Evolutionary conservation across 2,329 filamentous ascomycete species (phyloP).

Genomic region (Gaeumannomyces tritici): DNA sequence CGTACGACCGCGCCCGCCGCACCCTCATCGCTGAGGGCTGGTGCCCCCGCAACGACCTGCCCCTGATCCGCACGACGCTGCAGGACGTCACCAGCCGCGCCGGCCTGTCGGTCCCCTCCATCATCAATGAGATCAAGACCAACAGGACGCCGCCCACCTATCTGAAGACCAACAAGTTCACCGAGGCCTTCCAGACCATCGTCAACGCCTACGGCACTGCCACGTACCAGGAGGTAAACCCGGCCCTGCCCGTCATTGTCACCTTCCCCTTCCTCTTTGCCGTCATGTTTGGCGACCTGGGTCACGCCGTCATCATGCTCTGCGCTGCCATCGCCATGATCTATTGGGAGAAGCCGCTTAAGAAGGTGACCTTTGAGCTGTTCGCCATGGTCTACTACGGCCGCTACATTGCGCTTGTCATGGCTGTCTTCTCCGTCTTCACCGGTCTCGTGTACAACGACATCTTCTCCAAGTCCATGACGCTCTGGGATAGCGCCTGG

Average conservation of each 20-base stretch:
- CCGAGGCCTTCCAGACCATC: slow-evolving; percentile 95
- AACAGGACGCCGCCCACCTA: slow-evolving; percentile 97
- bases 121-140: slow-evolving; percentile 94
- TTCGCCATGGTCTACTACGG: slow-evolving; percentile 99
- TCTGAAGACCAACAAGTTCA: slow-evolving; percentile 97
- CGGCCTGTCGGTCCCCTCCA: slow-evolving; percentile 92
- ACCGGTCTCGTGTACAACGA: slow-evolving; percentile 98
- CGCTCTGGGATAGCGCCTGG: slow-evolving; percentile 85
- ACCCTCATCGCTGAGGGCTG: slow-evolving; percentile 96
- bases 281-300: slow-evolving; percentile 99
- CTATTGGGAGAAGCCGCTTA: slow-evolving; percentile 85
- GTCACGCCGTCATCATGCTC: slow-evolving; percentile 86
- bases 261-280: slow-evolving; percentile 99
- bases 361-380: slow-evolving; percentile 87
- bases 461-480: slow-evolving; percentile 87
- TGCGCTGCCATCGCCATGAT: slow-evolving; percentile 83
- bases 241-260: slow-evolving; percentile 86
- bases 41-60: slow-evolving; percentile 86
- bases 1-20: slow-evolving; percentile 89
- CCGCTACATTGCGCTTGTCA: slow-evolving; percentile 96
- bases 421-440: slow-evolving; percentile 95
- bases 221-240: slow-evolving; percentile 96
- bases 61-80: slow-evolving; percentile 82
- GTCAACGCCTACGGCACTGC: slow-evolving; percentile 97
- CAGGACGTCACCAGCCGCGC: slow-evolving; percentile 96